Percentiles rank a stretch among this genome's conserved stretches.
phyloP scores from a whole-genome alignment of 148 eudicot genomes.

The Selenicereus undatus region DNA sequence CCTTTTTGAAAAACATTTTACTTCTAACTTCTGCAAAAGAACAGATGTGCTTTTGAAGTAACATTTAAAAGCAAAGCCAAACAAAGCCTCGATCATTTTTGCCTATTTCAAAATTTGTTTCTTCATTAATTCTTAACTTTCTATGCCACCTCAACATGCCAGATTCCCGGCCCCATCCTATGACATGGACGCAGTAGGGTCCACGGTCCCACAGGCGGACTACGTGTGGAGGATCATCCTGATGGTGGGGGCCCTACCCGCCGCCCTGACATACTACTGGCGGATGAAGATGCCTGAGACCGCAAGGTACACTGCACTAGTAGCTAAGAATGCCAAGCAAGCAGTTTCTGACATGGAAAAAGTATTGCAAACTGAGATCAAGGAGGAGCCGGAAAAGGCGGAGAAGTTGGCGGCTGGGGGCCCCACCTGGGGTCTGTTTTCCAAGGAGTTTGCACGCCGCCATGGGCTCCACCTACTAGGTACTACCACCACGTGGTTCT shows the following conservation, averaged over 20 bases:
- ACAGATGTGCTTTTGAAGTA: too few species aligned
- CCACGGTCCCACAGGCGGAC: slow-evolving; percentile 47
- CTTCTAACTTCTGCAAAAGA: too few species aligned
- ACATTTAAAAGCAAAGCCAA: too few species aligned
- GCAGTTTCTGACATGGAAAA: slow-evolving; percentile 51
- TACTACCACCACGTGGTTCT: slow-evolving; percentile 59
- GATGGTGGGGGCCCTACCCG: slow-evolving; percentile 53
- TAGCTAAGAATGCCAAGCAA: slow-evolving; percentile 46
- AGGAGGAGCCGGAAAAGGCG: slow-evolving; percentile 29
- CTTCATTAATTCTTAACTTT: neutral
- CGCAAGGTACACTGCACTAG: slow-evolving; percentile 57
- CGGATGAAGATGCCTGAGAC: slow-evolving; percentile 67
- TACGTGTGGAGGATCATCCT: slow-evolving; percentile 53
- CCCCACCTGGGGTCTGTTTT: slow-evolving; percentile 42
- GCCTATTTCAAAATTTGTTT: too few species aligned
- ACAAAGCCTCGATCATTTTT: too few species aligned
- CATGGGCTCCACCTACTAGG: slow-evolving; percentile 60
- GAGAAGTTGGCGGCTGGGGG: slow-evolving; percentile 1
- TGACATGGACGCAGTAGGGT: slow-evolving; percentile 20
- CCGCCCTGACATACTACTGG: slow-evolving; percentile 47
- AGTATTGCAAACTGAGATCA: slow-evolving; percentile 37
- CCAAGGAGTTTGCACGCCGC: slow-evolving; percentile 43
- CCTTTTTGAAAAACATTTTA: too few species aligned
- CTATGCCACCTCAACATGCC: neutral
- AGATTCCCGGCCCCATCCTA: slow-evolving; percentile 40